Evolutionary conservation across 2,329 filamentous ascomycete genomes (phyloP).

Genomic region (Atkinsonella texensis): DNA sequence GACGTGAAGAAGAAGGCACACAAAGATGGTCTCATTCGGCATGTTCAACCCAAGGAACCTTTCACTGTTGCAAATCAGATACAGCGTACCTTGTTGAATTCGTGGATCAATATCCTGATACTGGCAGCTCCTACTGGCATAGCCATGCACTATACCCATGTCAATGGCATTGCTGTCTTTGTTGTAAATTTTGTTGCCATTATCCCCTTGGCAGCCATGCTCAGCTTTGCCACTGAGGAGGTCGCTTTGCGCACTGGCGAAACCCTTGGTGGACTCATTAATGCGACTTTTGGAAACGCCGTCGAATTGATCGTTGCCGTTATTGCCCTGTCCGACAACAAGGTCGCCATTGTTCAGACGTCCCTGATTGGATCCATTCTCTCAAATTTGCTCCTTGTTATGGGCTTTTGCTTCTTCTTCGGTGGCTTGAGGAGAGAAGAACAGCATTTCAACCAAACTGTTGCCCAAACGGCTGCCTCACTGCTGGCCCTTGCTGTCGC

Average conservation of each 20-base stretch:
- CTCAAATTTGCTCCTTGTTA: slow-evolving; percentile 76
- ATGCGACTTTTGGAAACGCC: slow-evolving; percentile 87
- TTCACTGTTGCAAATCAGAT: slow-evolving; percentile 55
- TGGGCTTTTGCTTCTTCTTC: slow-evolving; percentile 89
- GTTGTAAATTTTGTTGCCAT: slow-evolving; percentile 91
- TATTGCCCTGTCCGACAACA: slow-evolving; percentile 61
- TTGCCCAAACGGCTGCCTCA: slow-evolving; percentile 80
- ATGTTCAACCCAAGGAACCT: slow-evolving; percentile 36
- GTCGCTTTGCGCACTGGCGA: slow-evolving; percentile 73
- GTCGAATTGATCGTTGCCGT: slow-evolving; percentile 84
- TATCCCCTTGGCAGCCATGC: slow-evolving; percentile 74
- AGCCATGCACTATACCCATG: slow-evolving; percentile 51
- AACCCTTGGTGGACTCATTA: slow-evolving; percentile 76
- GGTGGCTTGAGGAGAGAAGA: slow-evolving; percentile 67
- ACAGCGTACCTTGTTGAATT: slow-evolving; percentile 63
- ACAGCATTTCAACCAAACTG: slow-evolving; percentile 85
- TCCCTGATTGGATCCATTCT: slow-evolving; percentile 86
- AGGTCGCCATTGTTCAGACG: slow-evolving; percentile 81
- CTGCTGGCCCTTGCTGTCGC: slow-evolving; percentile 68
- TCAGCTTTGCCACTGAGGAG: slow-evolving; percentile 84
- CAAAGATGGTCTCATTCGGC: slow-evolving; percentile 29
- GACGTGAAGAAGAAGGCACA: slow-evolving; percentile 19
- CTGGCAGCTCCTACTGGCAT: slow-evolving; percentile 72
- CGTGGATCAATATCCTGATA: slow-evolving; percentile 77
- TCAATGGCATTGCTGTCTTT: slow-evolving; percentile 57